Base-by-base conservation (phyloP, 495 filamentous ascomycete genomes). In the Penicillium salamii region DNA sequence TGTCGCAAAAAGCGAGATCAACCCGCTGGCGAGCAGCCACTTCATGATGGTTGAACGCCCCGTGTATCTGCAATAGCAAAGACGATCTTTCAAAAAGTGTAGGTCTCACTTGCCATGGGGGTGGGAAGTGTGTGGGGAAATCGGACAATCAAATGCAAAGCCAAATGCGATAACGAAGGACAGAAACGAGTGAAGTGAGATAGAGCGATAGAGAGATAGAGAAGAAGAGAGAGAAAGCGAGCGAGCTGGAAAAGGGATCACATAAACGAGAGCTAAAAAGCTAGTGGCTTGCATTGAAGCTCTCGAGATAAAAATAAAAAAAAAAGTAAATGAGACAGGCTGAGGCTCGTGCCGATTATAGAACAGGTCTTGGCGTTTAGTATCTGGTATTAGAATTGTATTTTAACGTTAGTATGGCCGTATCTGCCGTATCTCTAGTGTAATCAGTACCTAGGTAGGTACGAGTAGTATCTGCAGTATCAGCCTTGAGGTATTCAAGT, bases 1-100 rank as follows among this genome's bases (percentile, higher is more conserved):
- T 31, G 52, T 42, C 45, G 63, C 59, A 26, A 71, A 55, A 14
- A 75, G 53, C 31, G 65, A 65, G 46, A 67, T 48, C 45, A 72
- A 38, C 20, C 63, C 59, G 55, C 57, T 52, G 38, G 58, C 50
- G 44, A 57, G 52, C 37, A 54, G 55, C 67, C 63, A 71, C 67
- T 59, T 63, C 68, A 71, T 69, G 38, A 18, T 61, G 26, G 19
- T 17, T 34, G 42, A 21, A 29, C 13, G 19, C n/a, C n/a, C n/a
- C n/a, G n/a, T n/a, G n/a, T n/a, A n/a, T n/a, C n/a, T n/a, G n/a
- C n/a, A n/a, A n/a, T n/a, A n/a, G n/a, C n/a, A n/a, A n/a, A n/a
- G n/a, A n/a, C n/a, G n/a, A n/a, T n/a, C n/a, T n/a, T n/a, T n/a
- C n/a, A n/a, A 36, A 9, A 26, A 37, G 17, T 20, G 24, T 11